These are phyloP conservation scores for Cyberlindnera xylosilytica DNA, from an alignment of 805 yeast genomes.

Conservation along the genomic window DNA sequence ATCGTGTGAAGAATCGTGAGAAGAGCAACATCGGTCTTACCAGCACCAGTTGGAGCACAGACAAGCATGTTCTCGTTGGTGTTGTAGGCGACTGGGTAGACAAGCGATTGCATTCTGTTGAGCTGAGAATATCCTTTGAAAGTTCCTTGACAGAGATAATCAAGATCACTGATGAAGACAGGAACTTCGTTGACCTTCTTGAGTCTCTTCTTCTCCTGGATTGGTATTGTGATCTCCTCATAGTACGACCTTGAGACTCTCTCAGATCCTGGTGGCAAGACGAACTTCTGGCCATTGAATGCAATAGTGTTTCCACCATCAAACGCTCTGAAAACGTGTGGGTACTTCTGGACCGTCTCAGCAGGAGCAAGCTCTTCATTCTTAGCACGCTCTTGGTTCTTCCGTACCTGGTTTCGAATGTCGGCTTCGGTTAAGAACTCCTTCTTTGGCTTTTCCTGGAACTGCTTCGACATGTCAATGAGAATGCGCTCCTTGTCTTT, in stretches of 20 bases:
- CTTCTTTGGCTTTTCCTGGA: slow-evolving; percentile 19
- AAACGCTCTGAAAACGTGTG: slow-evolving; percentile 78
- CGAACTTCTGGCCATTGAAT: slow-evolving; percentile 74
- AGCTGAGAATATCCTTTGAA: slow-evolving; percentile 74
- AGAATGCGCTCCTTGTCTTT: slow-evolving; percentile 39
- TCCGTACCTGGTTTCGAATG: slow-evolving; percentile 48
- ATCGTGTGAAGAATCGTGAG: slow-evolving; percentile 77
- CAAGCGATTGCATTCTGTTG: slow-evolving; percentile 87
- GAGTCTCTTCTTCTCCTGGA: slow-evolving; percentile 48
- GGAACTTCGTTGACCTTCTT: slow-evolving; percentile 42
- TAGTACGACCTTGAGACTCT: slow-evolving; percentile 56
- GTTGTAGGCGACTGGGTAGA: slow-evolving; percentile 87
- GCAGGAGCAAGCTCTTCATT: slow-evolving; percentile 48
- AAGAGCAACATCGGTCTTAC: slow-evolving; percentile 92
- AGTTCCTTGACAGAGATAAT: slow-evolving; percentile 77
- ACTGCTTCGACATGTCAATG: slow-evolving; percentile 22
- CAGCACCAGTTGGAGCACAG: slow-evolving; percentile 98
- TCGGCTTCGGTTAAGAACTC: slow-evolving; percentile 50
- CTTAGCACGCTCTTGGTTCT: slow-evolving; percentile 47
- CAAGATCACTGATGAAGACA: slow-evolving; percentile 60
- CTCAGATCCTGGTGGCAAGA: slow-evolving; percentile 79
- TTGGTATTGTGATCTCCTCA: slow-evolving; percentile 86
- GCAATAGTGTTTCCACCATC: slow-evolving; percentile 70
- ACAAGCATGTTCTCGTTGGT: slow-evolving; percentile 93
- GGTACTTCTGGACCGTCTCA: slow-evolving; percentile 53